These are phyloP conservation scores for Cutaneotrichosporon sp. DNA, from an alignment of 1,284 basidiomycete species.

Conservation along the genomic window DNA sequence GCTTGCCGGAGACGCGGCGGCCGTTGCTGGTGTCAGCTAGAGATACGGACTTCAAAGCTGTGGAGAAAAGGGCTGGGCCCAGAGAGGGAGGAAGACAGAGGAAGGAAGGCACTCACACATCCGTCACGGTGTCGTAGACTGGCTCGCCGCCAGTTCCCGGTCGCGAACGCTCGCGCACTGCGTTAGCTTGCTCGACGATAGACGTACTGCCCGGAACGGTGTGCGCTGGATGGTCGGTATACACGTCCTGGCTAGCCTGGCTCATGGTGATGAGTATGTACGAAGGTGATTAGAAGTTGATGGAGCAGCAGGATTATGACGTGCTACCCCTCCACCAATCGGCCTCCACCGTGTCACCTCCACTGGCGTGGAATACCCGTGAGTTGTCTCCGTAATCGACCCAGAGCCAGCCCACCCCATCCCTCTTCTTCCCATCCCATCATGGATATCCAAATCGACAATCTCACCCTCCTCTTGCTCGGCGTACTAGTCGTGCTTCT, in stretches of 20 bases:
- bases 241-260: constrained; percentile 28
- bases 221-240: constrained; percentile 30
- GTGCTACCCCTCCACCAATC: neutral
- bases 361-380: no score
- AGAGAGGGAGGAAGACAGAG: neutral
- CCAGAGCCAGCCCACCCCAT: neutral
- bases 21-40: constrained; percentile 52
- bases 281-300: no score
- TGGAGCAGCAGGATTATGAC: neutral
- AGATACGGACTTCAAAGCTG: neutral
- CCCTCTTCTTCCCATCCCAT: neutral
- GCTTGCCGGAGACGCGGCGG: constrained; percentile 62
- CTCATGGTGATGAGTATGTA: neutral
- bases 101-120: constrained; percentile 23
- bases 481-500: constrained; percentile 33
- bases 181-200: constrained; percentile 2
- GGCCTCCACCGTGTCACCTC: neutral
- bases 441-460: constrained; percentile 41
- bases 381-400: neutral
- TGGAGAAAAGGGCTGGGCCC: neutral
- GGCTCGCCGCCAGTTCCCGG: constrained; percentile 43
- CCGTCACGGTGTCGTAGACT: constrained; percentile 38
- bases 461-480: constrained; percentile 47
- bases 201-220: constrained; percentile 38
- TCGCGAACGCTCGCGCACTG: constrained; percentile 34